Conservation (phyloP, 2,329 filamentous ascomycete genomes). For the Aspergillus awamori region DNA sequence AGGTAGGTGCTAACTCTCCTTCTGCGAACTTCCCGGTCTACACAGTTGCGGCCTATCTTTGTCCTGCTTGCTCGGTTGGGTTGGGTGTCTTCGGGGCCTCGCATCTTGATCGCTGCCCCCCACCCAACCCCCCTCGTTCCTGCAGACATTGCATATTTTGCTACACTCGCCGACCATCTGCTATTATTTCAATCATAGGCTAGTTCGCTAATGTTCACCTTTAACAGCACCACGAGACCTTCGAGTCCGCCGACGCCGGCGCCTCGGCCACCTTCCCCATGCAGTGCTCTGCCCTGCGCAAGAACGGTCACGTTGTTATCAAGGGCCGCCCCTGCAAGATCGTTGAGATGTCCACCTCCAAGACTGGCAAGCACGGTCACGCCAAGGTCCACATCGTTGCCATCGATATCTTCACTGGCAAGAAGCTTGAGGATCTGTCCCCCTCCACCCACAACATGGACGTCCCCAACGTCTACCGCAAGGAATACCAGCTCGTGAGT, state of each 20-base stretch:
- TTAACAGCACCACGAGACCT: conserved; percentile 70
- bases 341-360: conserved; percentile 99
- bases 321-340: conserved; percentile 99
- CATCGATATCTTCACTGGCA: conserved; percentile 98
- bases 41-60: conserved; percentile 9
- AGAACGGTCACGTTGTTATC: conserved; percentile 99
- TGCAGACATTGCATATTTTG: conserved; percentile 13
- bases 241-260: conserved; percentile 94
- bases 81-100: conserved; percentile 29
- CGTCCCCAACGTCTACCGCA: conserved; percentile 88
- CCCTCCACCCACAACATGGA: conserved; percentile 89
- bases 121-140: conserved; percentile 21
- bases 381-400: conserved; percentile 99
- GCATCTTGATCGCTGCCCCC: conserved; percentile 29
- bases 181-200: not conserved
- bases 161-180: not conserved
- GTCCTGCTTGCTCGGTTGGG: conserved; percentile 30
- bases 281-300: conserved; percentile 99
- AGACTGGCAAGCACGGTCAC: conserved; percentile 99
- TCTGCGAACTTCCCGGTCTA: conserved; percentile 16
- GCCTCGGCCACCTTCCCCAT: conserved; percentile 92
- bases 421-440: conserved; percentile 99
- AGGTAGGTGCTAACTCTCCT: conserved; percentile 54
- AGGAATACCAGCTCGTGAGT: conserved; percentile 93
- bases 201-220: conserved; percentile 13